Conservation (phyloP, 2,329 filamentous ascomycete species). For the Fusarium sp. region DNA sequence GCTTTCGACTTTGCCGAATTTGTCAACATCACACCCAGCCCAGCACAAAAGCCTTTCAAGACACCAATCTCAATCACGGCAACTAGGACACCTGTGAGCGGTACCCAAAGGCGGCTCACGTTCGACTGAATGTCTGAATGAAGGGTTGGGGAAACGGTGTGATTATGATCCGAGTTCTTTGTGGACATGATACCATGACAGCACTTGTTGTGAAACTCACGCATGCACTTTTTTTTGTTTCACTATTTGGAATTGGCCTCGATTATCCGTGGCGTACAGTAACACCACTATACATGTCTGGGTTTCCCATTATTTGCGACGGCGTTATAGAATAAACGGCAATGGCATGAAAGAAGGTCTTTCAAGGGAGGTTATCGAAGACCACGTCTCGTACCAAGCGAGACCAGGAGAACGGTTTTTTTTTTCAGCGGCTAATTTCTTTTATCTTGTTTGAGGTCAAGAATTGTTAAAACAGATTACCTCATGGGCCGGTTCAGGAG, state of each 20-base stretch:
- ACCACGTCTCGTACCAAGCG: not conserved
- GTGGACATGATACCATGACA: conserved; percentile 51
- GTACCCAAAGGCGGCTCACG: conserved; percentile 79
- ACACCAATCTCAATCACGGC: conserved; percentile 71
- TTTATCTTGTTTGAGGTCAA: conserved; percentile 30
- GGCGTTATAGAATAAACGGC: conserved; percentile 43
- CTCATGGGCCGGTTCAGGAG: conserved; percentile 23
- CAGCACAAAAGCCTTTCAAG: conserved; percentile 89
- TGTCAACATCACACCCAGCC: conserved; percentile 95
- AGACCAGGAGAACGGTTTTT: conserved; percentile 18
- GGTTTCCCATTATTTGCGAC: conserved; percentile 31
- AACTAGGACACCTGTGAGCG: conserved; percentile 67
- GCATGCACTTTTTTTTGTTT: conserved; percentile 17
- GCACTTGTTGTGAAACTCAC: conserved; percentile 41
- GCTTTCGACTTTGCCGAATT: conserved; percentile 95
- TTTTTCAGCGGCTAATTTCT: conserved; percentile 8
- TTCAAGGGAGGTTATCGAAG: conserved; percentile 15
- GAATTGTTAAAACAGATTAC: conserved; percentile 19
- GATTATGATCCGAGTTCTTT: conserved; percentile 30
- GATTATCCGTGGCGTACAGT: conserved; percentile 29
- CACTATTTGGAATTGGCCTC: conserved; percentile 24
- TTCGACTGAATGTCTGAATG: conserved; percentile 72
- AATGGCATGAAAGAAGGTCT: conserved; percentile 31
- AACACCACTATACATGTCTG: conserved; percentile 22
- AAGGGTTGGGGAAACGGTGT: conserved; percentile 2